A percentile compares a stretch with the other conserved stretches of the same genome.
Evolutionary conservation across 495 filamentous ascomycete genomes (phyloP).

Genomic region (Coniosporium apollinis): DNA sequence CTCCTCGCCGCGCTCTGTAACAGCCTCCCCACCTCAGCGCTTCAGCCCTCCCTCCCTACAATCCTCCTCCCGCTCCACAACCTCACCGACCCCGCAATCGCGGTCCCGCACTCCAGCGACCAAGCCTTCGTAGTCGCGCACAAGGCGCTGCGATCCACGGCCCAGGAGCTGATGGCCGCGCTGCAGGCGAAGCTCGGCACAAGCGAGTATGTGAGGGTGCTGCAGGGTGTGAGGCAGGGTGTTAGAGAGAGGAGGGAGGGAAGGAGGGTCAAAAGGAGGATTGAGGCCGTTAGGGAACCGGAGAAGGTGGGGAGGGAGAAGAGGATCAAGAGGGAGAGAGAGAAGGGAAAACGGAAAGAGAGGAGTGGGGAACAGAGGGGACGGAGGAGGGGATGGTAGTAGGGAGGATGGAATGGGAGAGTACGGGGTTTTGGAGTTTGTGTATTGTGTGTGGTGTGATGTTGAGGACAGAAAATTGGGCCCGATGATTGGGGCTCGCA

Average conservation of each 20-base stretch:
- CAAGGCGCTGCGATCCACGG: conserved; percentile 47
- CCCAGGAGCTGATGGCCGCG: conserved; percentile 52
- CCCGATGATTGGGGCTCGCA: too few relatives aligned
- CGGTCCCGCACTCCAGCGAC: conserved; percentile 46
- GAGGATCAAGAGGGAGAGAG: conserved; percentile 68
- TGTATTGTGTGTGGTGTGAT: too few relatives aligned
- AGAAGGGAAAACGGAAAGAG: conserved; percentile 68
- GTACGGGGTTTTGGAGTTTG: not conserved
- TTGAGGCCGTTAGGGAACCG: conserved; percentile 68
- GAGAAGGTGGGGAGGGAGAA: conserved; percentile 65
- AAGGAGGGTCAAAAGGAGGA: conserved; percentile 63
- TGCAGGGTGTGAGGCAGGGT: conserved; percentile 48
- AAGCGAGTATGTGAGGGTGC: conserved; percentile 48
- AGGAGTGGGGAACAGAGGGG: conserved; percentile 51
- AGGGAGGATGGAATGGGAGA: not conserved
- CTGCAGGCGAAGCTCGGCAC: conserved; percentile 78
- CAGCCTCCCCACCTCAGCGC: conserved; percentile 35
- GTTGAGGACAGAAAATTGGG: too few relatives aligned
- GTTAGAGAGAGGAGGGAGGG: conserved; percentile 53
- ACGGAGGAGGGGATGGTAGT: conserved; percentile 48
- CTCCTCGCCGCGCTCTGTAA: conserved; percentile 47
- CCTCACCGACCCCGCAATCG: conserved; percentile 62
- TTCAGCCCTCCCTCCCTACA: conserved; percentile 41
- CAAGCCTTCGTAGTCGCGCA: conserved; percentile 47
- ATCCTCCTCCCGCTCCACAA: conserved; percentile 71